Base-by-base conservation (phyloP, 768 basidiomycete genomes). In the Tylopilus sp. region DNA sequence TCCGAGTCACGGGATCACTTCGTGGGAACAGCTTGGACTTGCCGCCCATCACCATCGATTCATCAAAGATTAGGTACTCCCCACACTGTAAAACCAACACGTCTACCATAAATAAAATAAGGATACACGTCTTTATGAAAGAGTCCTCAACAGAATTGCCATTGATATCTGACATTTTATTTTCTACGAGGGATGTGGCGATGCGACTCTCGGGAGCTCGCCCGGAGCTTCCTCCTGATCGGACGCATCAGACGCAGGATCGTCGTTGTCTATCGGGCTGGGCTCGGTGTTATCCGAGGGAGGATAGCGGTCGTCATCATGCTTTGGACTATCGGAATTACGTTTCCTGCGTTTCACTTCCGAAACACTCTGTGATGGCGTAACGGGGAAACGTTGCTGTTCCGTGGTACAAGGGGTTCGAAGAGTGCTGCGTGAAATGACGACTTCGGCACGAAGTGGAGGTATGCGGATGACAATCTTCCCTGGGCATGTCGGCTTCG, bases 31-130 rank as follows among this genome's bases (percentile, higher is more conserved):
- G 10, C 26, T 8, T 28, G 10, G 10, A 6, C 26, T 7, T 28
- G 26, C 8, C 15, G 31, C 6, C 5, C 31, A 2, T 31, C 2
- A n/a, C n/a, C 23, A 7, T 20, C 18, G 6, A 35, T 35, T 35
- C 33, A 35, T 17, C 13, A 35, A 35, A 54, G 44, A 53, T 35
- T 47, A 38, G 26, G 25, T 43, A 43, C 28, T 15, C 30, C 21
- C 30, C 9, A 36, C 26, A 61, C 36, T 47, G 35, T 56, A 41
- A 28, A 28, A 44, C 47, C 49, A 28, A 3, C 20, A 30, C 23
- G 46, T 48, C 39, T 47, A 47, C 31, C 44, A 58, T 69, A 70
- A 62, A 70, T 69, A 70, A 48, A 64, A 68, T 68, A 68, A 68
- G 56, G 60, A 68, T 68, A 50, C 48, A 39, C 54, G 59, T 61